phyloP scores from a whole-genome alignment of 257 asterid species.

The Ajuga chamaepitys region DNA sequence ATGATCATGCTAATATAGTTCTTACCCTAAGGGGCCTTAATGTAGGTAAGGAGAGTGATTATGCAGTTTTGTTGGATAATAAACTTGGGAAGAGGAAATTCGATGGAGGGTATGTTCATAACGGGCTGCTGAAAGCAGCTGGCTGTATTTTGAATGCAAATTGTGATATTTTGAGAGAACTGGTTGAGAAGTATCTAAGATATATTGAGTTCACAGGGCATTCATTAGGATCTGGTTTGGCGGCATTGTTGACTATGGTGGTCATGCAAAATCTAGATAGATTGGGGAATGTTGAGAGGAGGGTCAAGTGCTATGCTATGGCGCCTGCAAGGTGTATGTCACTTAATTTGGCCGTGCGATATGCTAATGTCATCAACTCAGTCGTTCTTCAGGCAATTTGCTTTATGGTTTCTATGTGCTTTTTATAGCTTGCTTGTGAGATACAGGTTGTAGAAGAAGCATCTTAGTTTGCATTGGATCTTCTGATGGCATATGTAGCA shows the following conservation, averaged over 20 bases:
- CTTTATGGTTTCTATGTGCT: background rate
- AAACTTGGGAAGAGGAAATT: constrained; percentile 68
- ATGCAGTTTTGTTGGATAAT: constrained; percentile 69
- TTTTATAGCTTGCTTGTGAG: background rate
- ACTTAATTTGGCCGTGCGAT: constrained; percentile 78
- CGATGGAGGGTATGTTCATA: constrained; percentile 86
- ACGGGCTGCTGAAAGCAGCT: constrained; percentile 78
- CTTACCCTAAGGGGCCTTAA: constrained; percentile 83
- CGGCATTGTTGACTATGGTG: constrained; percentile 69
- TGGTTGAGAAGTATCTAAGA: constrained; percentile 49
- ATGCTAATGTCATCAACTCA: constrained; percentile 86
- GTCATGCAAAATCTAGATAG: constrained; percentile 49
- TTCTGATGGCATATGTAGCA: background rate
- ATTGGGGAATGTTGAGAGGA: constrained; percentile 66
- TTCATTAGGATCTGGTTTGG: constrained; percentile 87
- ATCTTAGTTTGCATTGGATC: background rate
- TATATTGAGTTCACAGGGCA: constrained; percentile 78
- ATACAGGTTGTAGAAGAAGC: background rate
- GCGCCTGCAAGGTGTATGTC: constrained; percentile 95
- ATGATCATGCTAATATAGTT: constrained; percentile 64
- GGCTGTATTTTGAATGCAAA: constrained; percentile 54
- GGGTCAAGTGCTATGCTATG: constrained; percentile 74
- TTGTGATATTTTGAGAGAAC: constrained; percentile 46
- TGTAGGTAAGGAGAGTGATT: constrained; percentile 81
- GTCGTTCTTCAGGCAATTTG: constrained; percentile 81